phyloP scores from a whole-genome alignment of 1,284 basidiomycete species.

The Cutaneotrichosporon sp. region DNA sequence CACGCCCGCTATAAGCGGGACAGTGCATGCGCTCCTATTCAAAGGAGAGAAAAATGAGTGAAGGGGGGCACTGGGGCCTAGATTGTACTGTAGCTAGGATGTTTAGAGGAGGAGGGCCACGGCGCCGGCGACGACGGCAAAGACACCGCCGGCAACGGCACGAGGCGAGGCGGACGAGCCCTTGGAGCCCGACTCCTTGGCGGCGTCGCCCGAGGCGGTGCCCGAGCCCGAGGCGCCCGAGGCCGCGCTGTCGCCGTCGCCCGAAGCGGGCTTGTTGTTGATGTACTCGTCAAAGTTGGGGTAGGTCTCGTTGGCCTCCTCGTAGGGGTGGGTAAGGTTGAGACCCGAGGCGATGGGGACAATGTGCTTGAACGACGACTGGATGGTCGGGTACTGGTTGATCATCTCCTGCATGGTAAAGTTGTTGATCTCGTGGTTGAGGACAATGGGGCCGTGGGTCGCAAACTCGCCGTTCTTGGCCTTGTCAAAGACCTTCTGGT shows the following conservation, averaged over 20 bases:
- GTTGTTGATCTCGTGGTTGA: conserved; percentile 51
- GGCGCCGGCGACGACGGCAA: conserved; percentile 1
- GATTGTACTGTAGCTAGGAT: background rate
- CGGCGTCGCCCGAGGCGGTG: background rate
- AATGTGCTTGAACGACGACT: conserved; percentile 41
- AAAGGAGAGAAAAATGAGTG: too few species aligned
- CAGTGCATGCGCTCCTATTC: too few species aligned
- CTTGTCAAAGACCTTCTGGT: conserved; percentile 47
- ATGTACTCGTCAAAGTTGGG: conserved; percentile 30
- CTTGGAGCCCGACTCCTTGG: background rate
- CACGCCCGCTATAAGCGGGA: too few species aligned
- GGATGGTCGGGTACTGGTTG: conserved; percentile 38
- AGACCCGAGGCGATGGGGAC: conserved; percentile 45
- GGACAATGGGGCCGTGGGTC: conserved; percentile 47
- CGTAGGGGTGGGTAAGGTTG: conserved; percentile 50
- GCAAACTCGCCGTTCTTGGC: conserved; percentile 43
- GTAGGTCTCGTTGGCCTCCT: conserved; percentile 47
- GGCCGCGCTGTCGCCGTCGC: background rate
- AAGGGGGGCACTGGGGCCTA: too few species aligned
- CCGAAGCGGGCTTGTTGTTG: background rate
- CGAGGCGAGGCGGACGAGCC: background rate
- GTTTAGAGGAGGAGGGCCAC: conserved; percentile 8
- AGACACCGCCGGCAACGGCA: background rate
- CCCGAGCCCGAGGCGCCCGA: background rate
- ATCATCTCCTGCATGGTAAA: conserved; percentile 45